Evolutionary conservation across 2,329 filamentous ascomycete species (phyloP).

Genomic region (Colletotrichum coccodes): DNA sequence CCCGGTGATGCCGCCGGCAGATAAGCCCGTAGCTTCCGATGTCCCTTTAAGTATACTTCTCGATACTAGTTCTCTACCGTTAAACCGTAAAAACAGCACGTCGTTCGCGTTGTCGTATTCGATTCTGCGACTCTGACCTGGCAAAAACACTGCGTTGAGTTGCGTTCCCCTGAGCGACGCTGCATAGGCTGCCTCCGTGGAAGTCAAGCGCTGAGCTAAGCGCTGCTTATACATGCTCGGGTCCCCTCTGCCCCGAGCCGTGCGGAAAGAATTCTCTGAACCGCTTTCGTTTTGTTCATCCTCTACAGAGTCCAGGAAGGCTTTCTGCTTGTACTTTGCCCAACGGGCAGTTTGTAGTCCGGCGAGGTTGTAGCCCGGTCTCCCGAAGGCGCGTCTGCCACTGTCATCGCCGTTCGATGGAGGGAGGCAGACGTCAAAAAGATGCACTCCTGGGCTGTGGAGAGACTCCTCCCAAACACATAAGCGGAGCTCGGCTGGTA

Average conservation of each 20-base stretch:
- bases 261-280: too few species aligned
- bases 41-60: too few species aligned
- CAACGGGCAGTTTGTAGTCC: not conserved
- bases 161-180: not conserved
- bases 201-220: slow-evolving; percentile 21
- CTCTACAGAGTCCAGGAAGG: slow-evolving; percentile 8
- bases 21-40: too few species aligned
- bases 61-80: slow-evolving; percentile 15
- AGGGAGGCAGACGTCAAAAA: slow-evolving; percentile 41
- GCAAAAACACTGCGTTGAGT: slow-evolving; percentile 38
- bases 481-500: slow-evolving; percentile 15
- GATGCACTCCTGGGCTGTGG: slow-evolving; percentile 37
- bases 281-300: not conserved
- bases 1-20: slow-evolving; percentile 17
- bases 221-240: slow-evolving; percentile 15
- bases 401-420: slow-evolving; percentile 28
- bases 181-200: slow-evolving; percentile 17
- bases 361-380: too few species aligned
- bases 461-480: slow-evolving; percentile 14
- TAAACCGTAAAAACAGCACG: slow-evolving; percentile 40
- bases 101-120: slow-evolving; percentile 37
- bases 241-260: not conserved
- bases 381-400: not conserved
- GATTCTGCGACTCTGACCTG: slow-evolving; percentile 36
- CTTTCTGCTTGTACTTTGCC: slow-evolving; percentile 5